These are phyloP conservation scores for Kodamaea fungicola DNA, from an alignment of 1,139 yeast species.

Conservation along the genomic window DNA sequence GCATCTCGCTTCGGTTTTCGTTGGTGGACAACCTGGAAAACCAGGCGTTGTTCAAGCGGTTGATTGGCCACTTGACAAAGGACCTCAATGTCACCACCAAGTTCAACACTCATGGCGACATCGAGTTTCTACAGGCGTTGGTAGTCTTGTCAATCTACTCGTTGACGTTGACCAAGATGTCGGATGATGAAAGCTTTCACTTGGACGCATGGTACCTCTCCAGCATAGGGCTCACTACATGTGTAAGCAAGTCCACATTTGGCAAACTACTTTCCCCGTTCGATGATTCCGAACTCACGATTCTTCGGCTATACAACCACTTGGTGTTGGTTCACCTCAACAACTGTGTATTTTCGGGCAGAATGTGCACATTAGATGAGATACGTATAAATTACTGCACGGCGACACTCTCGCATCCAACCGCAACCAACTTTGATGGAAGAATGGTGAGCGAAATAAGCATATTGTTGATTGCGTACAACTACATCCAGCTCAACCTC, in stretches of 20 bases:
- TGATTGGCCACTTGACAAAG: slow-evolving; percentile 27
- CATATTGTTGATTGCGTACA: slow-evolving; percentile 59
- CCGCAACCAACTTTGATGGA: slow-evolving; percentile 78
- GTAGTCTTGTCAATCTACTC: slow-evolving; percentile 63
- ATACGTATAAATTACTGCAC: slow-evolving; percentile 60
- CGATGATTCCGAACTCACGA: slow-evolving; percentile 50
- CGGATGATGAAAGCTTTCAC: slow-evolving; percentile 16
- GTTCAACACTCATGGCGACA: slow-evolving; percentile 17
- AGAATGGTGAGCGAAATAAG: slow-evolving; percentile 80
- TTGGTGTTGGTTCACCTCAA: slow-evolving; percentile 67
- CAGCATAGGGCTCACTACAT: slow-evolving; percentile 56
- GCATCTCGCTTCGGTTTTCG: slow-evolving; percentile 53
- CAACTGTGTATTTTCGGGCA: slow-evolving; percentile 66
- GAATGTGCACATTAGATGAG: slow-evolving; percentile 73
- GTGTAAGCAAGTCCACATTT: slow-evolving; percentile 44
- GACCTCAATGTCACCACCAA: slow-evolving; percentile 47
- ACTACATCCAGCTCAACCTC: slow-evolving; percentile 47
- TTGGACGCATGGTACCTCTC: slow-evolving; percentile 64
- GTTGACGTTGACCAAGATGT: slow-evolving; percentile 52
- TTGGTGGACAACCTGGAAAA: slow-evolving; percentile 21
- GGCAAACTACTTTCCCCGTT: slow-evolving; percentile 24
- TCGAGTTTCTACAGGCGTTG: slow-evolving; percentile 65
- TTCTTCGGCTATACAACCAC: slow-evolving; percentile 68
- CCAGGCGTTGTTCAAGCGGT: slow-evolving; percentile 21
- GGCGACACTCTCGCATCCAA: slow-evolving; percentile 55